Evolutionary conservation across 257 asterid genomes (phyloP), one percentile per base, ranked within the genome.

Genomic region (Salvia splendens): DNA sequence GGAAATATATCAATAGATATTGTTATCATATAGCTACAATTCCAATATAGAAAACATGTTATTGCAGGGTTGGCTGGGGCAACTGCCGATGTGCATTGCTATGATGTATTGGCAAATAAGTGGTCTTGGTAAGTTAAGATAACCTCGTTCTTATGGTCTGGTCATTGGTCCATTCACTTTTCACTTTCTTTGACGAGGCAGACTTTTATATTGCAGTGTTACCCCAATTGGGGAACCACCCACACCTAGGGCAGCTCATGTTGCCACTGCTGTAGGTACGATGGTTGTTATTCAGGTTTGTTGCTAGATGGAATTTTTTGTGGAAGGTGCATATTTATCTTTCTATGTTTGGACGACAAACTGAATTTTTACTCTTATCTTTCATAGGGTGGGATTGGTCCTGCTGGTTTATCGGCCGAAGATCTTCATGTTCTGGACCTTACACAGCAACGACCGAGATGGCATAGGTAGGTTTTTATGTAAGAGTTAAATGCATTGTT

Each of bases 221-320:
- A 84, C 88, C 73, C 97, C 99, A 41, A 86, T 88, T 79, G 99
- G 99, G 73, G 99, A 93, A 78, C 99, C 99, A 79, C 99, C 99
- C 53, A 88, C 99, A 35, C 97, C 99, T 61, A 84, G 99, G 75
- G 99, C 99, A 61, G 99, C 99, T 78, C 99, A 93, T 48, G 97
- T 92, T 73, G 98, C 97, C 40, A 86, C 98, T 30, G 97, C 97
- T 28, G 98, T 92, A 49, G 98, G 98, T 70, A 93, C 99, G 35
- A 93, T 93, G 99, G 97, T 93, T 24, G 30, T 24, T 24, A 24
- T 24, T 24, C 30, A 24, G 30, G 30, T 24, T 24, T 24, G 30
- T 24, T 35, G 99, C 90, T 80, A 11, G 35, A 6, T 67, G 68
- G 10, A 55, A 50, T 60, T 69, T 45, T 56, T 66, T 6, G 45